phyloP scores from a whole-genome alignment of 1,139 yeast genomes.

The Saccharomyces hybrid region DNA sequence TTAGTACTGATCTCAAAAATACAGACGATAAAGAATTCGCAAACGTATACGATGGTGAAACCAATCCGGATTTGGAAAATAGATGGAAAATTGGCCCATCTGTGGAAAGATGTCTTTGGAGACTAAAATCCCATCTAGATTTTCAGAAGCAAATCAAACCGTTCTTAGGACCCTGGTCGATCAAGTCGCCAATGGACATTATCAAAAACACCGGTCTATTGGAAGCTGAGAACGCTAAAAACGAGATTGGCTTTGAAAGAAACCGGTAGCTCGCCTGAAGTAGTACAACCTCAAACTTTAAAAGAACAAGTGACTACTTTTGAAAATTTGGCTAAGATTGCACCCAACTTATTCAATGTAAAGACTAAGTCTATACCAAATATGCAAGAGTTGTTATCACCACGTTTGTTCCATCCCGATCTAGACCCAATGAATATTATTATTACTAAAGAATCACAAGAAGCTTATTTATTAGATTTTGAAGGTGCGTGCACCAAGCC shows the following conservation, averaged over 20 bases:
- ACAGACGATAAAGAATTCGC: slow-evolving; percentile 36
- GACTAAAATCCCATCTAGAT: slow-evolving; percentile 47
- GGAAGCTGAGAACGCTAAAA: slow-evolving; percentile 57
- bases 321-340: slow-evolving; percentile 48
- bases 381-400: slow-evolving; percentile 54
- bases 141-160: slow-evolving; percentile 34
- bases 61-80: slow-evolving; percentile 43
- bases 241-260: slow-evolving; percentile 49
- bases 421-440: slow-evolving; percentile 85
- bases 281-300: slow-evolving; percentile 39
- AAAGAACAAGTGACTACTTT: slow-evolving; percentile 50
- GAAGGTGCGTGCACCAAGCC: slow-evolving; percentile 79
- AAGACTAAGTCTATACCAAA: slow-evolving; percentile 48
- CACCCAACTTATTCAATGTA: slow-evolving; percentile 49
- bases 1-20: slow-evolving; percentile 31
- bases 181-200: slow-evolving; percentile 50
- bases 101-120: slow-evolving; percentile 70
- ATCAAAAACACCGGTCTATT: slow-evolving; percentile 56
- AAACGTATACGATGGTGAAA: slow-evolving; percentile 63
- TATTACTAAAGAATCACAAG: slow-evolving; percentile 35
- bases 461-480: slow-evolving; percentile 60
- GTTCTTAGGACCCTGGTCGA: slow-evolving; percentile 69
- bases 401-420: slow-evolving; percentile 74
- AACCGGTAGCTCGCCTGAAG: slow-evolving; percentile 41
- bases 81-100: slow-evolving; percentile 94